A percentile compares a stretch with the other conserved stretches of the same genome.
Conservation (phyloP, 164 flowering plant genomes). For the Vitis riparia region DNA sequence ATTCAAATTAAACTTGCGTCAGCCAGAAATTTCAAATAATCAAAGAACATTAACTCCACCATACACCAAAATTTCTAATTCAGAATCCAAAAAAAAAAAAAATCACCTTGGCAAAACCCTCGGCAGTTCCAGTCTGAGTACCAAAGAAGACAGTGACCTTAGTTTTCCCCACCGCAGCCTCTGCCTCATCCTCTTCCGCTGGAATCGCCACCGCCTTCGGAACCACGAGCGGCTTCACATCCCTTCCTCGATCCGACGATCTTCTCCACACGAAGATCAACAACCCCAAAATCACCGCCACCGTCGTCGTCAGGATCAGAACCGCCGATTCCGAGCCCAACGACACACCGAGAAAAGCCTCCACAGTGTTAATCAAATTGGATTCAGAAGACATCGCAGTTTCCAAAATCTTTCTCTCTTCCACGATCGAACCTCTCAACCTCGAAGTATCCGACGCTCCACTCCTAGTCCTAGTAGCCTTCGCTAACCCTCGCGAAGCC, state of each 20-base stretch:
- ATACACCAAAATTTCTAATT: not conserved
- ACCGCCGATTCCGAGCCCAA: constrained; percentile 37
- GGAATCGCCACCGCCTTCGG: not conserved
- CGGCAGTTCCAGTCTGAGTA: constrained; percentile 91
- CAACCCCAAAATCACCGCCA: constrained; percentile 49
- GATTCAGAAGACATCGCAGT: constrained; percentile 28
- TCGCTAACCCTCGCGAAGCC: no score
- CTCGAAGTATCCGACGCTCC: no score
- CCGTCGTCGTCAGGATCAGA: constrained; percentile 45
- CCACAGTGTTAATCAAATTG: constrained; percentile 34
- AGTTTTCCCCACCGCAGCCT: constrained; percentile 44
- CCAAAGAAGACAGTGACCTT: constrained; percentile 70
- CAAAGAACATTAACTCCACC: not conserved
- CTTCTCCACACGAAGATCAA: constrained; percentile 46
- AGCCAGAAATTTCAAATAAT: not conserved
- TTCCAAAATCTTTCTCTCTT: not conserved
- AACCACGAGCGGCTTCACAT: constrained; percentile 34
- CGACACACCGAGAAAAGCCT: constrained; percentile 46
- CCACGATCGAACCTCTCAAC: no score
- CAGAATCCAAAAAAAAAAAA: not conserved
- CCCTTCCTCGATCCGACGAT: constrained; percentile 32
- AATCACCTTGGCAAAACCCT: constrained; percentile 87
- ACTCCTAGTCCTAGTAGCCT: no score
- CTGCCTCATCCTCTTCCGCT: constrained; percentile 39
- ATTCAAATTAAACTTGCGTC: no score